Percentiles rank a stretch among this genome's conserved stretches.
phyloP scores from a whole-genome alignment of 768 basidiomycete species.

The Lactifluus pinguis region DNA sequence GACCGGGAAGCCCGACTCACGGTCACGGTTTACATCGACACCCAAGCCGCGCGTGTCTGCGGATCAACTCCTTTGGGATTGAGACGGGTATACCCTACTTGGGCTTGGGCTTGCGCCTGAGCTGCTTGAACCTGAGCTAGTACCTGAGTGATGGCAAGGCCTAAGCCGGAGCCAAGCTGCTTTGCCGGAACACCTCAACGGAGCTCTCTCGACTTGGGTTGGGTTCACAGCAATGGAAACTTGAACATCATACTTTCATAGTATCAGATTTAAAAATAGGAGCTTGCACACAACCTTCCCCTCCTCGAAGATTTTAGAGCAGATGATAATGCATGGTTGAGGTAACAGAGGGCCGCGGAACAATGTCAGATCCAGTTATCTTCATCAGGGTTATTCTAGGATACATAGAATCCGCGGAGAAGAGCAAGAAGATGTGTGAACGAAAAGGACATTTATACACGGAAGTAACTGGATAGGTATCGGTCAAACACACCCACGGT shows the following conservation, averaged over 20 bases:
- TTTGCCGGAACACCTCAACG: no score
- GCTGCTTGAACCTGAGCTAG: no score
- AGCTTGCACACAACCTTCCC: no score
- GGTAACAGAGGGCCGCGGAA: not conserved
- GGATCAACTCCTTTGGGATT: slow-evolving; percentile 61
- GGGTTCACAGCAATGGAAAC: no score
- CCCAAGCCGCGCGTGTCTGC: slow-evolving; percentile 39
- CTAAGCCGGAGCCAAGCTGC: no score
- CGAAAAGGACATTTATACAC: not conserved
- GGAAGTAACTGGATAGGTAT: not conserved
- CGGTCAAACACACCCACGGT: not conserved
- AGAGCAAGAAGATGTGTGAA: not conserved
- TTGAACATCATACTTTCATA: no score
- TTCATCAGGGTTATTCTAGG: not conserved
- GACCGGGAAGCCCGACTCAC: not conserved
- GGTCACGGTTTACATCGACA: slow-evolving; percentile 33
- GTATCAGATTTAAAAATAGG: no score
- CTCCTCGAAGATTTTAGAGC: not conserved
- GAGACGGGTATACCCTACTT: no score
- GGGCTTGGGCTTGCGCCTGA: no score
- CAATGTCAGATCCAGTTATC: not conserved
- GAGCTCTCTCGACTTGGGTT: no score
- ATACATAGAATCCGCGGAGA: not conserved
- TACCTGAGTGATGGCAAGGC: no score
- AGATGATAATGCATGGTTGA: not conserved